A percentile compares a stretch with the other conserved stretches of the same genome.
Conservation (phyloP, 331 rosid genomes). For the Erythrophleum ivorense region DNA sequence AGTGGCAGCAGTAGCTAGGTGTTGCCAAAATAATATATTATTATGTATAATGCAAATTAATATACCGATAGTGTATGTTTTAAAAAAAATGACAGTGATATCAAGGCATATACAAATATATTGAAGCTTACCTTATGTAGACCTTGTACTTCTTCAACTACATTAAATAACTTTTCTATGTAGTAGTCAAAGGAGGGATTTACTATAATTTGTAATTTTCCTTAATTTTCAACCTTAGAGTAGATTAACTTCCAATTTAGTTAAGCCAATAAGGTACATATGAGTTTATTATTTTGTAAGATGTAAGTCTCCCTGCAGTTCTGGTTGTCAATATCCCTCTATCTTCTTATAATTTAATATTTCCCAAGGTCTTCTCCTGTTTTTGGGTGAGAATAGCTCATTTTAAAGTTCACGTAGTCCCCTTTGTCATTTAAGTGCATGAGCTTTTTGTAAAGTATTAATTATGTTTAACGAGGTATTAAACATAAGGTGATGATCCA, state of each 20-base stretch:
- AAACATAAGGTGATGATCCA: too few species aligned
- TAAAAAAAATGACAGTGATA: constrained; percentile 2
- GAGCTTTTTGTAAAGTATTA: neutral
- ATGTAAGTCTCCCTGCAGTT: neutral
- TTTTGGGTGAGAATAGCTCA: neutral
- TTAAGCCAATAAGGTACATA: neutral
- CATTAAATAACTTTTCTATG: neutral
- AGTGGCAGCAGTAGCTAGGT: neutral
- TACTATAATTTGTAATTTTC: constrained; percentile 6
- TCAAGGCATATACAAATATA: neutral
- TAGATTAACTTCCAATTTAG: constrained; percentile 1
- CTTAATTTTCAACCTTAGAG: neutral
- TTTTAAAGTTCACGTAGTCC: neutral
- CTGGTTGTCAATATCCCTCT: neutral
- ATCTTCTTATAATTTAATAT: neutral
- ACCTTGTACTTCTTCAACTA: neutral
- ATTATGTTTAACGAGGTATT: constrained; percentile 19
- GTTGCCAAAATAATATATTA: neutral
- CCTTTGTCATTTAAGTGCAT: neutral
- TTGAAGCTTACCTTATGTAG: constrained; percentile 2
- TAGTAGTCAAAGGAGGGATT: neutral
- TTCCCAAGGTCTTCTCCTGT: neutral
- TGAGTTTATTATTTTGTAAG: constrained; percentile 12
- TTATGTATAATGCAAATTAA: constrained; percentile 3
- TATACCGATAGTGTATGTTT: neutral